Evolutionary conservation across 495 filamentous ascomycete genomes (phyloP).

Genomic region (Neurospora tetrasperma): DNA sequence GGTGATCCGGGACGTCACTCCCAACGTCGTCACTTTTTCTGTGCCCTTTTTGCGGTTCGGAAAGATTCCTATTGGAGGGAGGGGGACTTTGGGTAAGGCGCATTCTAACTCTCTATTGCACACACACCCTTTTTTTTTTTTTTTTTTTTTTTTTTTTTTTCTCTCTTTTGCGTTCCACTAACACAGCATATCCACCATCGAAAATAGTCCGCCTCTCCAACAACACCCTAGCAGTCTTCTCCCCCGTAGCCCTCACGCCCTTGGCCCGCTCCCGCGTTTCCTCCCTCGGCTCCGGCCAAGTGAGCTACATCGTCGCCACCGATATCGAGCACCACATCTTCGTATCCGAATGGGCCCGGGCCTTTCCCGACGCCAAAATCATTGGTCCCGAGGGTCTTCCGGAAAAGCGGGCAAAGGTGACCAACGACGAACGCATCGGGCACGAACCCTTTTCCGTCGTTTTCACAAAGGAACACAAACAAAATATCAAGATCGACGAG

Average conservation of each 20-base stretch:
- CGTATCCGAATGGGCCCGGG: constrained; percentile 69
- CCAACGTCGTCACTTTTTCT: constrained; percentile 71
- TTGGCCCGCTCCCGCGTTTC: not conserved
- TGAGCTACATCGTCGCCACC: constrained; percentile 75
- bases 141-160: no score
- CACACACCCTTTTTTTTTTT: no score
- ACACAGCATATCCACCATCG: no score
- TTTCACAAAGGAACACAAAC: constrained; percentile 45
- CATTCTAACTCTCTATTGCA: not conserved
- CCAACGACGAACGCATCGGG: constrained; percentile 46
- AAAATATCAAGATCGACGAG: constrained; percentile 38
- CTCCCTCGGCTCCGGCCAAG: constrained; percentile 48
- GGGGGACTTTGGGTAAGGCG: constrained; percentile 70
- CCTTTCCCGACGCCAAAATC: constrained; percentile 66
- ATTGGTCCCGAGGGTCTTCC: constrained; percentile 77
- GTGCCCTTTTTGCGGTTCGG: constrained; percentile 80
- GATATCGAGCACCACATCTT: constrained; percentile 94
- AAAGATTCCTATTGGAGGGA: constrained; percentile 67
- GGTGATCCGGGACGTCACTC: constrained; percentile 75
- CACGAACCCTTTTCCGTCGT: constrained; percentile 59
- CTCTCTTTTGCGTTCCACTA: no score
- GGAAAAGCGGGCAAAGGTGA: constrained; percentile 63
- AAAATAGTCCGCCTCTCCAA: constrained; percentile 36
- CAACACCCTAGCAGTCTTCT: constrained; percentile 81
- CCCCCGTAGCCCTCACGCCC: constrained; percentile 44